Conservation (phyloP, 2,329 filamentous ascomycete species). For the Immersiporthe knoxdaviesiana region DNA sequence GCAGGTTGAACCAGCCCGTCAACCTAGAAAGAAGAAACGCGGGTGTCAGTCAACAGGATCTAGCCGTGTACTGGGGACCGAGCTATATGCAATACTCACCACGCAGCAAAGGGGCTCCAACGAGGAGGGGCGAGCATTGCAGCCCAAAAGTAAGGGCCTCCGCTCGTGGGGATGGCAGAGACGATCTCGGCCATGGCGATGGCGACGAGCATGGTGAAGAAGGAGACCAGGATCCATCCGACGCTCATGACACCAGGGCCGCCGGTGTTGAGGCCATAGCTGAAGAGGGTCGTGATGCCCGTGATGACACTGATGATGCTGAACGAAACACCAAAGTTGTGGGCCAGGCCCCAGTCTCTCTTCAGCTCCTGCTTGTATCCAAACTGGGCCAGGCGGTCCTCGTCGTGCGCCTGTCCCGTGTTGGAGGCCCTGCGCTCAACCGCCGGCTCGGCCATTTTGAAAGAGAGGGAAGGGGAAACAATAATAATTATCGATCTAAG, state of each 20-base stretch:
- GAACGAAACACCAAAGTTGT: slow-evolving; percentile 66
- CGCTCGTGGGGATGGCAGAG: slow-evolving; percentile 60
- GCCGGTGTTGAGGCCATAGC: slow-evolving; percentile 58
- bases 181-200: slow-evolving; percentile 63
- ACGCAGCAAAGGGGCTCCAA: slow-evolving; percentile 44
- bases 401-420: slow-evolving; percentile 44
- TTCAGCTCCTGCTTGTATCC: slow-evolving; percentile 64
- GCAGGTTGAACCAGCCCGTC: slow-evolving; percentile 48
- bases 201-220: slow-evolving; percentile 60
- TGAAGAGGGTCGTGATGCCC: slow-evolving; percentile 61
- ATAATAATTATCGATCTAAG: no score
- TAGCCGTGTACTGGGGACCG: no score
- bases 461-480: not conserved
- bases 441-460: slow-evolving; percentile 30
- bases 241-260: slow-evolving; percentile 59
- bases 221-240: slow-evolving; percentile 58
- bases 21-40: slow-evolving; percentile 30
- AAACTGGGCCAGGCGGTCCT: slow-evolving; percentile 56
- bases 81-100: slow-evolving; percentile 30
- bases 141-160: slow-evolving; percentile 65
- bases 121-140: slow-evolving; percentile 56
- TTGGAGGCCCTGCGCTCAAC: slow-evolving; percentile 36
- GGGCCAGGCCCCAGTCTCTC: slow-evolving; percentile 60
- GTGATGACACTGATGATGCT: slow-evolving; percentile 65
- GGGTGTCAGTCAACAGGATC: no score